Evolutionary conservation across 805 yeast species (phyloP), one percentile per base, ranked within the genome.

Genomic region (Cyberlindnera mississippiensis): DNA sequence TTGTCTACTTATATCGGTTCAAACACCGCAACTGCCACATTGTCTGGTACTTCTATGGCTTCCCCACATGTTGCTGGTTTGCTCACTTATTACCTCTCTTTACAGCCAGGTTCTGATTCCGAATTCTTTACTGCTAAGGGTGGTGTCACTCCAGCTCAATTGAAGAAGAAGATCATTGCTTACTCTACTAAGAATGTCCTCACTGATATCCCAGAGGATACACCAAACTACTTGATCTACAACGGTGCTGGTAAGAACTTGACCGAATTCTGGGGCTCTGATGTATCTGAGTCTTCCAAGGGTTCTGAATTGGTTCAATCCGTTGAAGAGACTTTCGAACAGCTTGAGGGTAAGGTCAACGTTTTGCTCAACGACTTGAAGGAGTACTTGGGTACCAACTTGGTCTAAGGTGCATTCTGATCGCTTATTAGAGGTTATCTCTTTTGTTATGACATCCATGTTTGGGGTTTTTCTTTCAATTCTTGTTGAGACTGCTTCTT

Each of bases 11-110:
- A 84, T 62, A 85, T 82, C 62, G 93, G 95, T 33, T 80, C 88
- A 4, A 72, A 75, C 39, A 66, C 77, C 40, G 85, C 89, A 33
- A 83, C 91, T 52, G 89, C 93, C 34, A 78, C 86, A 30, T 72
- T 85, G 62, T 85, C 96, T 29, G 99, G 99, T 67, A 91, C 97
- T 10, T 91, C 98, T 13, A 91, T 91, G 99, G 96, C 98, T 17
- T 85, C 97, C 29, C 98, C 99, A 35, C 96, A 89, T 60, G 90
- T 90, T 53, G 82, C 89, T 46, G 99, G 99, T 55, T 73, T 91
- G 63, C 78, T 89, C 59, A 77, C 96, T 8, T 91, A 91, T 74
- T 91, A 78, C 69, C 71, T 90, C 61, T 83, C 96, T 6, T 76
- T 89, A 64, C 87, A 85, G 68, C 95, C 96, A 52, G 83, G 76